Evolutionary conservation across 768 basidiomycete species (phyloP), one percentile per base, ranked within the genome.

Genomic region (Bullera alba): DNA sequence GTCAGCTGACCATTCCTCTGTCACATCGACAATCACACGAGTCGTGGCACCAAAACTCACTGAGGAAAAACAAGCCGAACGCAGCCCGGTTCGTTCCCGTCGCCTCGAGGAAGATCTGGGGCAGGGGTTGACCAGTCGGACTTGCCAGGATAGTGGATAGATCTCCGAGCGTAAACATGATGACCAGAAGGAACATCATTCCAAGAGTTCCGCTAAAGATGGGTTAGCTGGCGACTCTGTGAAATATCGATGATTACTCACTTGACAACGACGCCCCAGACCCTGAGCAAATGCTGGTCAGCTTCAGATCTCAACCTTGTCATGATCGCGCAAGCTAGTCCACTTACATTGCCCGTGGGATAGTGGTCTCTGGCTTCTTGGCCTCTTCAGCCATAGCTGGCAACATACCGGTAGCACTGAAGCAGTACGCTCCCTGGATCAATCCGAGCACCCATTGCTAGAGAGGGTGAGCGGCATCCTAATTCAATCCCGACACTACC

Each of bases 301-400:
- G 58, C 56, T 14, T 21, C 17, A 21, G 45, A 25, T 29, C 21
- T 29, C 34, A 2, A n/a, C n/a, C n/a, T n/a, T n/a, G n/a, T n/a
- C n/a, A n/a, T n/a, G n/a, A n/a, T n/a, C n/a, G n/a, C 30, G 42
- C 28, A 41, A 21, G 34, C 71, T 0, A 35, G 26, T 78, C 78
- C 68, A 77, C 79, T 2, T 74, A 71, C 15, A 84, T 76, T 2
- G 82, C 82, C 30, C 70, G 69, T 0, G 83, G 83, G 16, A 84
- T 75, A 45, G 81, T 76, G 5, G 72, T 57, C 3, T 78, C 73
- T 0, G 82, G 82, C 36, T 79, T 73, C 45, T 77, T 77, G 1
- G 82, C 81, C 67, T 84, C 82, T 58, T 83, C 83, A 0, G 81
- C 78, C 83, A 84, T 83, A 57, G 78, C 81, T 8, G 81, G 74